phyloP scores from a whole-genome alignment of 2,329 filamentous ascomycete species.

The Ascochyta viciae-villosae region DNA sequence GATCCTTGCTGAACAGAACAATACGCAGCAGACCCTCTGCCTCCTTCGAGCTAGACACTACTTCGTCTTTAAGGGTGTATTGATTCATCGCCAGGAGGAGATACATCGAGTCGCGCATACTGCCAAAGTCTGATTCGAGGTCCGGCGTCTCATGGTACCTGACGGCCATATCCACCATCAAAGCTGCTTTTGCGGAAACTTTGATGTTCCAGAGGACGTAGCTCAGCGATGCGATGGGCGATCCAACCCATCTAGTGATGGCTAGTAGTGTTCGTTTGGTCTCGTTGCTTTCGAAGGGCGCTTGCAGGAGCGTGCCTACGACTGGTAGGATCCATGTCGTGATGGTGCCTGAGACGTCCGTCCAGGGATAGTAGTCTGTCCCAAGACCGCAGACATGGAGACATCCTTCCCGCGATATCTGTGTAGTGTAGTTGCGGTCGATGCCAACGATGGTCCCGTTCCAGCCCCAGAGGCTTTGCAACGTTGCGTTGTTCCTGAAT shows the following conservation, averaged over 20 bases:
- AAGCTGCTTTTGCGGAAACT: slow-evolving; percentile 48
- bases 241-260: slow-evolving; percentile 48
- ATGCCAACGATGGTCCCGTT: slow-evolving; percentile 26
- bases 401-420: slow-evolving; percentile 46
- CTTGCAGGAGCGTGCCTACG: slow-evolving; percentile 50
- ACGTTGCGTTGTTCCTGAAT: slow-evolving; percentile 5
- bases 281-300: slow-evolving; percentile 52
- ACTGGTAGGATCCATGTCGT: slow-evolving; percentile 53
- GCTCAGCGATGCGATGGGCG: slow-evolving; percentile 46
- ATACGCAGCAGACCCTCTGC: slow-evolving; percentile 52
- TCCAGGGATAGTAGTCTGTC: slow-evolving; percentile 45
- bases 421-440: slow-evolving; percentile 21
- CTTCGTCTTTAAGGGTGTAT: slow-evolving; percentile 49
- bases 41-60: slow-evolving; percentile 32
- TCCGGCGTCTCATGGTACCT: slow-evolving; percentile 38
- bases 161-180: slow-evolving; percentile 51
- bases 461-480: slow-evolving; percentile 28
- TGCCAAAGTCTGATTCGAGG: slow-evolving; percentile 43
- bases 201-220: slow-evolving; percentile 54
- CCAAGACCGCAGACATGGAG: slow-evolving; percentile 43
- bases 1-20: slow-evolving; percentile 51
- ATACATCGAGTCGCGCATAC: slow-evolving; percentile 54
- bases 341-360: slow-evolving; percentile 41
- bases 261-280: slow-evolving; percentile 47
- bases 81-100: slow-evolving; percentile 56